Conservation (phyloP, 805 yeast genomes). For the Wickerhamomyces rabaulensis region DNA sequence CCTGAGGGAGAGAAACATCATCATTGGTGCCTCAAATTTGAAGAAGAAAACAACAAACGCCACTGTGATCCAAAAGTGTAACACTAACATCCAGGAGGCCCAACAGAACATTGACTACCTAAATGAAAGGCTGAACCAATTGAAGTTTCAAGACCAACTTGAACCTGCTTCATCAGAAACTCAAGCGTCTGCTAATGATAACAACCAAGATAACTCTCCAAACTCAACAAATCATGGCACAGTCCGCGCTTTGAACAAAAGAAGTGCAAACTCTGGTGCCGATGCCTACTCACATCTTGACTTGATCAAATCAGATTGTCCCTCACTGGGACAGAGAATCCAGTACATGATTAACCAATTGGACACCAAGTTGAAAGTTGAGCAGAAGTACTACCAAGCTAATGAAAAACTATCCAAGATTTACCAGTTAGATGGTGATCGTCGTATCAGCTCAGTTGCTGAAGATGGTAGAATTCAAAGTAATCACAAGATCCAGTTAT, state of each 20-base stretch:
- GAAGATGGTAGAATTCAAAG: conserved; percentile 83
- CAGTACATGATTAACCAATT: conserved; percentile 94
- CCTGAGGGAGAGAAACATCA: conserved; percentile 81
- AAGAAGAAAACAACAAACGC: conserved; percentile 74
- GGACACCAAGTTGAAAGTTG: conserved; percentile 91
- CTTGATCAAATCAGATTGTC: conserved; percentile 86
- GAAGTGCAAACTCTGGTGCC: conserved; percentile 28
- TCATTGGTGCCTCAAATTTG: conserved; percentile 79
- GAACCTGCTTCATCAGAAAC: not conserved
- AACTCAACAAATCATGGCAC: not conserved
- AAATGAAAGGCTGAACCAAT: conserved; percentile 66
- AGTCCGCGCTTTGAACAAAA: conserved; percentile 3
- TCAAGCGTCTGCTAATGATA: not conserved
- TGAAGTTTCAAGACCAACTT: conserved; percentile 28
- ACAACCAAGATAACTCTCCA: not conserved
- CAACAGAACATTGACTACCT: conserved; percentile 87
- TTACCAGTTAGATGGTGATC: conserved; percentile 89
- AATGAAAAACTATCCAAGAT: conserved; percentile 83
- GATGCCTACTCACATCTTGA: conserved; percentile 62
- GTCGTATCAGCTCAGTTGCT: conserved; percentile 79
- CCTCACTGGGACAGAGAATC: conserved; percentile 89
- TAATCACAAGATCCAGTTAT: conserved; percentile 75
- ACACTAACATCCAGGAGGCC: conserved; percentile 85
- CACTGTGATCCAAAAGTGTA: conserved; percentile 85
- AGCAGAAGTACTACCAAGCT: conserved; percentile 88